Percentiles rank a stretch among this genome's conserved stretches.
Conservation (phyloP, 345 rosid species). For the Brassica incana region DNA sequence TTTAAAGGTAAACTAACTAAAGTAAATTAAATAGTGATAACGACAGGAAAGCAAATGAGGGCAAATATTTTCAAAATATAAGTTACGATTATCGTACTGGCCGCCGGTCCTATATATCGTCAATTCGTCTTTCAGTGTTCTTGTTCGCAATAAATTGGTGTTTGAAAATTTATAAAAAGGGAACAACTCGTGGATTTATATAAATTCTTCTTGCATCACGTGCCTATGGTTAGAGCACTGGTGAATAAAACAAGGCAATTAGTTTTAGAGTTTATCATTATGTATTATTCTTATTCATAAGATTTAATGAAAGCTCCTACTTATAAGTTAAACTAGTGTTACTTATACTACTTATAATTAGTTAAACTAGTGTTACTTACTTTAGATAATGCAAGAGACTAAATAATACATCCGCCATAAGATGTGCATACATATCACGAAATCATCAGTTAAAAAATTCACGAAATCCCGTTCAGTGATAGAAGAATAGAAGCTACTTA, state of each 20-base stretch:
- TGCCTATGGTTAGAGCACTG: neutral
- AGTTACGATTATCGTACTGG: slow-evolving; percentile 20
- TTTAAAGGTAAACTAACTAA: slow-evolving; percentile 13
- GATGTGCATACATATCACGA: slow-evolving; percentile 4
- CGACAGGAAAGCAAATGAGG: slow-evolving; percentile 22
- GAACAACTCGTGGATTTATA: neutral
- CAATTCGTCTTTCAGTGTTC: slow-evolving; percentile 18
- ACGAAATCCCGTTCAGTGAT: neutral
- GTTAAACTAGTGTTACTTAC: neutral
- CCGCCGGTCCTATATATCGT: slow-evolving; percentile 21
- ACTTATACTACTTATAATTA: too few relatives aligned
- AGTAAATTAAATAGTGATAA: slow-evolving; percentile 22
- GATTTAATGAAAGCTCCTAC: neutral
- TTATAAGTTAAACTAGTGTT: neutral
- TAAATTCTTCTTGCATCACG: neutral
- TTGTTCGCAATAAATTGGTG: slow-evolving; percentile 23
- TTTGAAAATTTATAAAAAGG: neutral
- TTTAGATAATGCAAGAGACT: neutral
- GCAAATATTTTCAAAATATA: slow-evolving; percentile 3
- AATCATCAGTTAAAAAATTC: neutral
- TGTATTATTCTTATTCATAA: neutral
- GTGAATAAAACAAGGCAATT: neutral
- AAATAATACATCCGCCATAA: neutral
- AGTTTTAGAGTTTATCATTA: neutral
- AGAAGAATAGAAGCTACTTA: neutral